Evolutionary conservation across 176 grass and related monocot species (phyloP).

Genomic region (Tillandsia leiboldiana): DNA sequence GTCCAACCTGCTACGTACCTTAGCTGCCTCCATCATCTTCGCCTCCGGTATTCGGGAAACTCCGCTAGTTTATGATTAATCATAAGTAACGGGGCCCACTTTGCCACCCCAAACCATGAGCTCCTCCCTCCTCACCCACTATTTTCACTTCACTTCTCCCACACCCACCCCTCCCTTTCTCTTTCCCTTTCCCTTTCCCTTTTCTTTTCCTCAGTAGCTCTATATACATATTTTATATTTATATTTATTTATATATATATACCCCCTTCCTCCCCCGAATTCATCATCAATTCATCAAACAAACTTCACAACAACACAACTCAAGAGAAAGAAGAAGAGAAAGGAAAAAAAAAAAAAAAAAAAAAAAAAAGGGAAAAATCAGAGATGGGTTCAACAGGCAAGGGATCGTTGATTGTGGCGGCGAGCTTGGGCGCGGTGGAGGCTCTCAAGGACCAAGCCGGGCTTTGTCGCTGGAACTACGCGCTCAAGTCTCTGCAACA

Average conservation of each 20-base stretch:
- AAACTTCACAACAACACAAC: background rate
- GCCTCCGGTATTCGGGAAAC: slow-evolving; percentile 20
- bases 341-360: background rate
- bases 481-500: slow-evolving; percentile 32
- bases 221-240: background rate
- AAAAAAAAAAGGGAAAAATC: background rate
- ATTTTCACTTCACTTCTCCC: background rate
- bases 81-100: too few species aligned
- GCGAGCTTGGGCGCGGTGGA: slow-evolving; percentile 31
- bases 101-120: background rate
- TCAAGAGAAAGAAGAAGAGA: too few species aligned
- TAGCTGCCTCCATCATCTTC: too few species aligned
- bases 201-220: slow-evolving; percentile 13
- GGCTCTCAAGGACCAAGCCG: slow-evolving; percentile 51
- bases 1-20: too few species aligned
- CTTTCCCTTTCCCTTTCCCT: too few species aligned
- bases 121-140: background rate
- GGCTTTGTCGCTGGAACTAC: slow-evolving; percentile 42
- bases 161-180: background rate
- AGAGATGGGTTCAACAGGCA: slow-evolving; percentile 4
- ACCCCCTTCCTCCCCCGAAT: background rate
- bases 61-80: background rate
- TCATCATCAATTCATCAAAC: background rate
- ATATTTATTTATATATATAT: background rate
- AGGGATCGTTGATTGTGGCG: slow-evolving; percentile 29